Base-by-base conservation (phyloP, 768 basidiomycete species). In the Mycena rosella region DNA sequence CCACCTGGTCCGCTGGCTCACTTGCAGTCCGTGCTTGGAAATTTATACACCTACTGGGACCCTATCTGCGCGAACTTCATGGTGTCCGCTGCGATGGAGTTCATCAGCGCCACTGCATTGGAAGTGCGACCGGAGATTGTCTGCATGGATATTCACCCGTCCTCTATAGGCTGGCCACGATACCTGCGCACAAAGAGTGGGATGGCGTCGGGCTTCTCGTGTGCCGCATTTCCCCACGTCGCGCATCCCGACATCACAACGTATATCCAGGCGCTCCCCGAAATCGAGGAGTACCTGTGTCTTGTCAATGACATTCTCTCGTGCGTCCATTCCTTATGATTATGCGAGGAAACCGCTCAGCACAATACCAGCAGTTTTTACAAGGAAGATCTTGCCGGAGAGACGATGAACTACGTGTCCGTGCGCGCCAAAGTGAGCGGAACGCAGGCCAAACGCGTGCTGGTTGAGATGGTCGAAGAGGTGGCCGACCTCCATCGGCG, bases 231-330 rank as follows among this genome's bases (percentile, higher is more conserved):
- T n/a, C 47, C 59, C 11, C 45, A 15, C 15, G 24, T 24, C 24
- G 22, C 34, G 34, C 59, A 60, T 34, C 59, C 59, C 20, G 48
- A 51, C 24, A 22, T 60, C 8, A 15, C 47, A 22, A 22, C 45
- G 9, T 51, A 51, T 24, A 38, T 60, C 34, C 59, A 60, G 18
- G 59, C 59, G n/a, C 29, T 60, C 2, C 47, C 59, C 18, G 48
- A 60, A 4, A 60, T 60, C 14, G 48, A 48, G 32, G n/a, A 38
- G 32, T 49, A 26, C 27, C 47, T 38, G 5, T 13, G 18, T 13
- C 26, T 60, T 7, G 29, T 51, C 26, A 60, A 60, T 17, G 59
- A 60, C 27, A 60, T 60, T 34, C 59, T 60, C 26, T 60, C 59
- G 59, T 51, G 22, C 48, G 59, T 60, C 29, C 18, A 10, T 13